phyloP scores from a whole-genome alignment of 179 eudicot genomes.

The Beta macrorhiza region DNA sequence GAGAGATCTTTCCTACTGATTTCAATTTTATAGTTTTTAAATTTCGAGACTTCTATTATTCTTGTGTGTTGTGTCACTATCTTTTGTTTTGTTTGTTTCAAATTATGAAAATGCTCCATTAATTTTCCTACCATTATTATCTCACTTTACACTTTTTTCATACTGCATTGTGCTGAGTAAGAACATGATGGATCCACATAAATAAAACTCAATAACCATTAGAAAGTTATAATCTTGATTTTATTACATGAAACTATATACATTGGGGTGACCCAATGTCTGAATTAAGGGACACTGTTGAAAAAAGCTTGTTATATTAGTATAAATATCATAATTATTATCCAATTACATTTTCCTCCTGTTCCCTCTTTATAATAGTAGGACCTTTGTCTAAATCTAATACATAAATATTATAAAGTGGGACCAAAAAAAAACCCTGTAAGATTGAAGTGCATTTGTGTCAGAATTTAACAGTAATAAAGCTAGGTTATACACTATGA shows the following conservation, averaged over 20 bases:
- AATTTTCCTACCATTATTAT: not conserved
- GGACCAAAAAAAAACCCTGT: constrained; percentile 18
- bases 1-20: constrained; percentile 17
- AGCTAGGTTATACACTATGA: constrained; percentile 20
- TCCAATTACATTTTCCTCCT: constrained; percentile 14
- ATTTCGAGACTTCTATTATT: constrained; percentile 38
- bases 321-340: constrained; percentile 5
- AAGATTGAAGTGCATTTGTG: constrained; percentile 35
- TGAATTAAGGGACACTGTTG: constrained; percentile 18
- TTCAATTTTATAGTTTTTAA: constrained; percentile 35
- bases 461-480: constrained; percentile 34
- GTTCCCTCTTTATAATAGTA: constrained; percentile 16
- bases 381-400: not conserved
- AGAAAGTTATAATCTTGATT: too few relatives aligned
- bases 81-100: not conserved
- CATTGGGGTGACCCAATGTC: constrained; percentile 25
- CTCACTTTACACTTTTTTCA: not conserved
- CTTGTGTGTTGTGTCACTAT: constrained; percentile 1
- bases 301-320: not conserved
- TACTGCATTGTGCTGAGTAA: not conserved
- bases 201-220: too few relatives aligned
- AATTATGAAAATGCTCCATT: constrained; percentile 11
- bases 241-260: not conserved
- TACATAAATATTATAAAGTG: constrained; percentile 12
- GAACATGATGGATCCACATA: constrained; percentile 26